Evolutionary conservation across 2,329 filamentous ascomycete genomes (phyloP).

Genomic region (Ceratocystiopsis sp.): DNA sequence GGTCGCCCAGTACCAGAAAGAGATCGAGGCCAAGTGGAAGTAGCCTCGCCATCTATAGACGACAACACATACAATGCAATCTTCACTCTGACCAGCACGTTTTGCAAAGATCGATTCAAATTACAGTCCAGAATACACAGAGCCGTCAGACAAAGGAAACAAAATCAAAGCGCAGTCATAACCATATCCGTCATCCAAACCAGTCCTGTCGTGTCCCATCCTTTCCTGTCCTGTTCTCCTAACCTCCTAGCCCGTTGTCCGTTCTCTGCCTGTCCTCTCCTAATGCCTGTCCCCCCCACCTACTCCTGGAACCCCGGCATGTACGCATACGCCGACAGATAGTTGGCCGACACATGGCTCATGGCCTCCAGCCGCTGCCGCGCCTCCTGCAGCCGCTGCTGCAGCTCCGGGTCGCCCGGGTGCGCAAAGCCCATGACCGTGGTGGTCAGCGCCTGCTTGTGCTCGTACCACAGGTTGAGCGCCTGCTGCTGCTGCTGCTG

Average conservation of each 20-base stretch:
- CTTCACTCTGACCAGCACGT: background rate
- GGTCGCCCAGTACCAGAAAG: conserved; percentile 40
- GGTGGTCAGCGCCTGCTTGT: conserved; percentile 44
- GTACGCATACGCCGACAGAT: too few relatives aligned
- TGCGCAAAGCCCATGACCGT: conserved; percentile 33
- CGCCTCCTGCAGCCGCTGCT: conserved; percentile 34
- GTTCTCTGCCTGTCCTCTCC: background rate
- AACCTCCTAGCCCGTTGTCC: background rate
- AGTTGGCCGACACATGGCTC: conserved; percentile 26
- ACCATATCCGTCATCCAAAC: too few relatives aligned
- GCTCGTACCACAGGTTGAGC: conserved; percentile 40
- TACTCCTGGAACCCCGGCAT: too few relatives aligned
- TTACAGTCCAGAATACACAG: too few relatives aligned
- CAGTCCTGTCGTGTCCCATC: background rate
- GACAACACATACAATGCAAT: conserved; percentile 13
- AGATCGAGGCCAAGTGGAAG: conserved; percentile 37
- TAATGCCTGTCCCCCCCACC: conserved; percentile 11
- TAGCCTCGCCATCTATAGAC: conserved; percentile 19
- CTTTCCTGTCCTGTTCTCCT: background rate
- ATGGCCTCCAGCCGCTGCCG: conserved; percentile 33
- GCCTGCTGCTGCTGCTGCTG: conserved; percentile 24
- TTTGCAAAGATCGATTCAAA: too few relatives aligned
- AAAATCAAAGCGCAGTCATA: too few relatives aligned
- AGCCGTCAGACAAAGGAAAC: too few relatives aligned
- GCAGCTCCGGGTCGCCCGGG: conserved; percentile 33